phyloP scores from a whole-genome alignment of 106 monocot species.

The Dioscorea dumetorum region DNA sequence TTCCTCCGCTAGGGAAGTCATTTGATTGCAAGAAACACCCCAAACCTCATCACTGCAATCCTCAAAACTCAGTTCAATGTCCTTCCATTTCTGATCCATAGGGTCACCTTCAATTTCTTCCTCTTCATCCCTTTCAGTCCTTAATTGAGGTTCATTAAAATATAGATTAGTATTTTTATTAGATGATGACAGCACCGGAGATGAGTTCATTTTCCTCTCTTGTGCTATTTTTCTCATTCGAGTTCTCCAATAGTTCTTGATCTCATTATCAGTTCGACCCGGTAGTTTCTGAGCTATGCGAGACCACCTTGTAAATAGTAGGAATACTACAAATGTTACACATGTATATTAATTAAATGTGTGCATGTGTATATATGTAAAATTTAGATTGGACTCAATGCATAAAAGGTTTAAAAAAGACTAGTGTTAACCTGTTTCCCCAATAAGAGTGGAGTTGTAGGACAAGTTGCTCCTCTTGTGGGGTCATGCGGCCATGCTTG shows the following conservation, averaged over 20 bases:
- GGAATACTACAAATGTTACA: too few species aligned
- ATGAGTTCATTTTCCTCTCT: slow-evolving; percentile 32
- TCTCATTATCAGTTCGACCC: slow-evolving; percentile 79
- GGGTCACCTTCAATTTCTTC: slow-evolving; percentile 26
- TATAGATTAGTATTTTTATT: background rate
- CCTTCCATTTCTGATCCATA: slow-evolving; percentile 78
- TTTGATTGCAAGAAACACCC: background rate
- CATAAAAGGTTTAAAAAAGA: background rate
- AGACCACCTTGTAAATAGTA: slow-evolving; percentile 46
- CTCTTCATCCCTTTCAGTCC: background rate
- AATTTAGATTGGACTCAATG: too few species aligned
- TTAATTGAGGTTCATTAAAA: background rate
- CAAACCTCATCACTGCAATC: slow-evolving; percentile 12
- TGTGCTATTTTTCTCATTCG: slow-evolving; percentile 84
- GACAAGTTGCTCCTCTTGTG: slow-evolving; percentile 25
- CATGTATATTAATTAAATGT: too few species aligned
- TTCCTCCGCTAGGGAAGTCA: slow-evolving; percentile 25
- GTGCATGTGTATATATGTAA: too few species aligned
- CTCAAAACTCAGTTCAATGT: slow-evolving; percentile 18
- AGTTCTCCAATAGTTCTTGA: slow-evolving; percentile 89
- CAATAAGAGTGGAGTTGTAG: slow-evolving; percentile 27
- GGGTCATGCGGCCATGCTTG: slow-evolving; percentile 33
- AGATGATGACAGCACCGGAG: background rate
- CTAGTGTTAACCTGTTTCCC: slow-evolving; percentile 42
- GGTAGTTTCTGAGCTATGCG: slow-evolving; percentile 61